Percentiles rank a stretch among this genome's conserved stretches.
Conservation (phyloP, 2,329 filamentous ascomycete genomes). For the Lachnellula arida region DNA sequence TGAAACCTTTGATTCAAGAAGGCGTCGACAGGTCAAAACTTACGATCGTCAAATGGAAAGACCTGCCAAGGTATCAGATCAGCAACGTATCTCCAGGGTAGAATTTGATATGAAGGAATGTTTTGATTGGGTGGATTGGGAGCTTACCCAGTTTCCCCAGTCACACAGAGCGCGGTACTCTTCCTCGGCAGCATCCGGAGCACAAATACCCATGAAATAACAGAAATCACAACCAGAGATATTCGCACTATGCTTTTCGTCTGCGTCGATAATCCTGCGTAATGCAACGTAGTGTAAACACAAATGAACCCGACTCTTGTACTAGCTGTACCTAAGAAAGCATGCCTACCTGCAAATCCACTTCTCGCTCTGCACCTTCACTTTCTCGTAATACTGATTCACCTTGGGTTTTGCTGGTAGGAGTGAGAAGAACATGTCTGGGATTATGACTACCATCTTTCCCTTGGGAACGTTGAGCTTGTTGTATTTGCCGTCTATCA, state of each 20-base stretch:
- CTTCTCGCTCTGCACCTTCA: not conserved
- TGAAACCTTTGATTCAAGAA: not conserved
- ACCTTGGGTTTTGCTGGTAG: not conserved
- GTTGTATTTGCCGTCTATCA: not conserved
- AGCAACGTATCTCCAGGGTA: no score
- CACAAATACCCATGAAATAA: conserved; percentile 4
- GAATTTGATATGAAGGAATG: no score
- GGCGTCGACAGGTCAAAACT: not conserved
- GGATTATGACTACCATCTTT: conserved; percentile 1
- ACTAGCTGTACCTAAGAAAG: no score
- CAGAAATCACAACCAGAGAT: conserved; percentile 6
- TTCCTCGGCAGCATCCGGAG: conserved; percentile 5
- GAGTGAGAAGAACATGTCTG: conserved; percentile 8
- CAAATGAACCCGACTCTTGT: no score
- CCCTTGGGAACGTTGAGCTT: not conserved
- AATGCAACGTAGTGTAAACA: no score
- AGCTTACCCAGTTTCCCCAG: conserved; percentile 12
- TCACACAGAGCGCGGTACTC: conserved; percentile 7
- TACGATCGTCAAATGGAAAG: conserved; percentile 8
- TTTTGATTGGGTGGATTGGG: no score
- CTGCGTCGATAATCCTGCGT: no score
- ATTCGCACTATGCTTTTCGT: not conserved
- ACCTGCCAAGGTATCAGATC: not conserved
- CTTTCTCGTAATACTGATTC: conserved; percentile 3
- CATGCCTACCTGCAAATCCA: conserved; percentile 3